Conservation (phyloP, 306 rosid species). For the Geum urbanum region DNA sequence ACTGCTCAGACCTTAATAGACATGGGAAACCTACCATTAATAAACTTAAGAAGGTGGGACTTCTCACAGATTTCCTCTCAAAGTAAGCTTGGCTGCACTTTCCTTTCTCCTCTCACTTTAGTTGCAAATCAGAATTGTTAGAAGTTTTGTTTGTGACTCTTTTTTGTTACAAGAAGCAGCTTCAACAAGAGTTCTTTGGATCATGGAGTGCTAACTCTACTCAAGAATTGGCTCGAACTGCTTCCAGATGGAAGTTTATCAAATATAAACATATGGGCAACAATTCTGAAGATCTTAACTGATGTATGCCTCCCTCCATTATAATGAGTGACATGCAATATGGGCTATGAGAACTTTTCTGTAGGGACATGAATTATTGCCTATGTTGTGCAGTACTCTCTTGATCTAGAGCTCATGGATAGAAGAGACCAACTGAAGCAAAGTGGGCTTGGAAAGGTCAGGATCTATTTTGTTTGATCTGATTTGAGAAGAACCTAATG, state of each 20-base stretch:
- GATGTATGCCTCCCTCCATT: constrained; percentile 49
- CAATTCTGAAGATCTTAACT: constrained; percentile 20
- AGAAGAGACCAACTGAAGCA: too few relatives aligned
- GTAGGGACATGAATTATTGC: too few relatives aligned
- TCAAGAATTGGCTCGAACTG: constrained; percentile 61
- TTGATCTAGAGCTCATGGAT: too few relatives aligned
- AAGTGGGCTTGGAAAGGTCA: too few relatives aligned
- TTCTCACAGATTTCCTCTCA: too few relatives aligned
- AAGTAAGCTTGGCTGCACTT: too few relatives aligned
- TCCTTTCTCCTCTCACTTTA: constrained; percentile 36
- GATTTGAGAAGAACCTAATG: too few relatives aligned
- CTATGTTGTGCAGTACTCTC: too few relatives aligned
- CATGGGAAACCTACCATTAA: constrained; percentile 79
- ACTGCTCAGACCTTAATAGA: constrained; percentile 74
- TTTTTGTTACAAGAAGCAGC: constrained; percentile 59
- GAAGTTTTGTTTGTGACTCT: background rate
- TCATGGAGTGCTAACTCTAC: constrained; percentile 72
- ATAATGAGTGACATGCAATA: constrained; percentile 11
- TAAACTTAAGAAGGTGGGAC: constrained; percentile 69
- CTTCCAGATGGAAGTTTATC: too few relatives aligned
- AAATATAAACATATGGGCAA: too few relatives aligned
- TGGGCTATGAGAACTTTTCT: constrained; percentile 5
- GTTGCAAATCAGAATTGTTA: constrained; percentile 5
- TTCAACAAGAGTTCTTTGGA: constrained; percentile 82
- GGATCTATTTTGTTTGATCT: too few relatives aligned